Evolutionary conservation across 2,329 filamentous ascomycete species (phyloP), one percentile per base, ranked within the genome.

Genomic region (Calonectria pseudoreteaudii): DNA sequence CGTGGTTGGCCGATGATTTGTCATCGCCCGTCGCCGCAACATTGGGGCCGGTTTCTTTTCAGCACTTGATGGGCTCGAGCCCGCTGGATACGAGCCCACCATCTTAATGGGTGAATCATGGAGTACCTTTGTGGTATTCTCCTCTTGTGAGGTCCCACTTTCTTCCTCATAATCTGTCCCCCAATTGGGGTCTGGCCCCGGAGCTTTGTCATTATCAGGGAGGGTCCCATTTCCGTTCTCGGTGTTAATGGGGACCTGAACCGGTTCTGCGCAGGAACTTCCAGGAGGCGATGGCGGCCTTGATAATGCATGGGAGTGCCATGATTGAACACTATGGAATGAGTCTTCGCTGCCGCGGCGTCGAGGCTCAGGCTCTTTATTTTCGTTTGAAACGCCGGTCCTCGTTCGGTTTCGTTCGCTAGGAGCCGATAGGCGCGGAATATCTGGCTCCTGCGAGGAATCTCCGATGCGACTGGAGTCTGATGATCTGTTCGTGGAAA

Each of bases 311-410:
- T 72, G 86, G 83, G 88, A 87, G 74, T 88, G 85, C 88, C 88
- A 90, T 11, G 89, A 89, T 73, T 89, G 85, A 7, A 87, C 84
- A 70, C 87, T 90, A 78, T 90, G 88, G 74, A 91, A 91, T 0
- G 90, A 91, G 67, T 90, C 89, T 20, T 86, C 82, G 18, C 78
- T 80, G 30, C 76, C 75, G 65, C 73, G 75, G 20, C 74, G 76
- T 53, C 52, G 73, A 30, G 74, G 70, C 47, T 70, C 71, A 9
- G 58, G 41, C n/a, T 72, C 65, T 38, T 62, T 36, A 41, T 68
- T 65, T 31, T 73, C 71, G 7, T 65, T 38, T 18, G 31, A 31
- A 14, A 68, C 44, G 52, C 60, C 47, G 6, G 56, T 16, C 38
- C 30, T 44, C 20, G 62, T 52, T 34, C 28, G 28, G 8, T 38